These are phyloP conservation scores for Ceratocystiopsis sp. DNA, from an alignment of 2,329 filamentous ascomycete species.

Conservation along the genomic window DNA sequence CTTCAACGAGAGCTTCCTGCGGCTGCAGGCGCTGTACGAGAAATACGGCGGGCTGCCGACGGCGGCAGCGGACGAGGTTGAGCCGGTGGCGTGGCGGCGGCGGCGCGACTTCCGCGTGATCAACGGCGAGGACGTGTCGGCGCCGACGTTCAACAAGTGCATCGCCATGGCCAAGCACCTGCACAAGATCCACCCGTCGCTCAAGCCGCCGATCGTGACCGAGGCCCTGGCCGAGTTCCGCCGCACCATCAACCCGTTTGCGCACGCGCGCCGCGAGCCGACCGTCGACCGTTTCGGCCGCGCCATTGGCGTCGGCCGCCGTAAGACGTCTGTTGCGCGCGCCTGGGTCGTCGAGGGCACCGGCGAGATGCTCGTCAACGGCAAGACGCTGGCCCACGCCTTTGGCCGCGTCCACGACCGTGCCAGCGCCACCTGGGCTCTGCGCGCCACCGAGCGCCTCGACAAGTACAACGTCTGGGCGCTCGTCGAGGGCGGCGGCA, in stretches of 20 bases:
- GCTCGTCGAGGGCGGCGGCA: conserved; percentile 67
- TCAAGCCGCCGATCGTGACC: conserved; percentile 56
- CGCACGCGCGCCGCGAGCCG: conserved; percentile 43
- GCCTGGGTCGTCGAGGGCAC: conserved; percentile 86
- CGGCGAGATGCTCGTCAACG: conserved; percentile 80
- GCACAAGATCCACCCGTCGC: conserved; percentile 65
- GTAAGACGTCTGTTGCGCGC: conserved; percentile 73
- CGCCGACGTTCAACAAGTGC: conserved; percentile 63
- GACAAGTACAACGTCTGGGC: conserved; percentile 98
- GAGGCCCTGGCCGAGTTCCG: conserved; percentile 52
- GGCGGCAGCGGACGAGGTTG: conserved; percentile 45
- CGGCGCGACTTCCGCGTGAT: conserved; percentile 57
- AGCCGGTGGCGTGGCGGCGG: conserved; percentile 65
- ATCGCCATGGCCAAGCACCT: conserved; percentile 60
- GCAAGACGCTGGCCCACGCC: conserved; percentile 61
- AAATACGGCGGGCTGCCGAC: conserved; percentile 59
- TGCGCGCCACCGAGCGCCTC: conserved; percentile 64
- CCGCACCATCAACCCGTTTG: conserved; percentile 54
- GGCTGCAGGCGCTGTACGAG: conserved; percentile 52
- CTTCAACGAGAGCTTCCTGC: conserved; percentile 73
- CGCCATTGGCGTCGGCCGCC: conserved; percentile 62
- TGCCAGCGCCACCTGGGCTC: conserved; percentile 82
- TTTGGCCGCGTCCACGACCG: conserved; percentile 86
- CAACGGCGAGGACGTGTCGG: conserved; percentile 55
- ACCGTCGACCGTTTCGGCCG: conserved; percentile 62